Base-by-base conservation (phyloP, 306 rosid species). In the Acacia acuminata region DNA sequence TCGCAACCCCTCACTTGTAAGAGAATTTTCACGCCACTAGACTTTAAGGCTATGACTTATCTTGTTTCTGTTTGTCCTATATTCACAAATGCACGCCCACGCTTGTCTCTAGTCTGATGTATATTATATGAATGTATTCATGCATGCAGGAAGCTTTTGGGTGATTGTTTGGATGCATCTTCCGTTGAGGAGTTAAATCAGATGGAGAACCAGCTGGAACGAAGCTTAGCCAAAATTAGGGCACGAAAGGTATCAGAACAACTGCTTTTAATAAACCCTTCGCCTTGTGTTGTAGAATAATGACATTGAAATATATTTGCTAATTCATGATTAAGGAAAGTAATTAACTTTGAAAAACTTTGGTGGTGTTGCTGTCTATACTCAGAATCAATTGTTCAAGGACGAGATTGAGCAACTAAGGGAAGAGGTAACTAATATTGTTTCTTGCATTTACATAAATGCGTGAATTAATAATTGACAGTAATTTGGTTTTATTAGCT, bases 201-300 rank as follows among this genome's bases (percentile, higher is more conserved):
- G 73, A 50, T 89, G 24, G 97, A 96, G 80, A 86, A 87, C 67
- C 97, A 94, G 79, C 69, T 96, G 61, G 97, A 90, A 71, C 82
- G 86, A 84, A 88, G 98, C 97, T 82, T 96, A 79, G 48, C 25
- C 84, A 96, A 86, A 88, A 87, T 96, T 56, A 92, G 99, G 88
- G 90, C 92, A 61, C 88, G 82, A 71, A 71, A 71, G 76, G 76
- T 71, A 71, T 44, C 32, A 58, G 32, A 43, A 44, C 20, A 34
- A 9, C 67, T 16, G 9, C 61, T n/a, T 82, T 55, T 58, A 55
- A 48, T 15, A n/a, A 71, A 24, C n/a, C 36, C 32, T 4, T 48
- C 10, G 10, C 2, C 12, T 69, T 69, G 40, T 16, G n/a, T 13
- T 20, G 8, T 3, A 8, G 67, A 61, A 77, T 22, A 27, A 55